Conservation (phyloP, 768 basidiomycete genomes). For the Phylloporus sp. region DNA sequence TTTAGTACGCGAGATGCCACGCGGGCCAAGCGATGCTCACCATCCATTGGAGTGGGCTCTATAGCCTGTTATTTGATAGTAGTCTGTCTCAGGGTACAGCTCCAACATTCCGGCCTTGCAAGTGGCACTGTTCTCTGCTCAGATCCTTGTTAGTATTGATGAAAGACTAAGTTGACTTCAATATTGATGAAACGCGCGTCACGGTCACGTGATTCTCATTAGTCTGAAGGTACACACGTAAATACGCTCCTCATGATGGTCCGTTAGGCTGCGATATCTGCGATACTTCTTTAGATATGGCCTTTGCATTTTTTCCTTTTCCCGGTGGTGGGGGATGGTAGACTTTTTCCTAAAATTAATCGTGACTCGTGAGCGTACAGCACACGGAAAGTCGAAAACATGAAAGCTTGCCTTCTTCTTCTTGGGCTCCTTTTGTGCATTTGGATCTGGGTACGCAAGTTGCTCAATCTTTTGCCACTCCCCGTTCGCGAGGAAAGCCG, state of each 20-base stretch:
- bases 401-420: conserved; percentile 48
- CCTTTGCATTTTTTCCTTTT: conserved; percentile 54
- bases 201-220: conserved; percentile 1
- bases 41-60: conserved; percentile 30
- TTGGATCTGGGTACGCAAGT: conserved; percentile 81
- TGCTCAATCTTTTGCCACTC: conserved; percentile 78
- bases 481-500: conserved; percentile 67
- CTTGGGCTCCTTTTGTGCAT: conserved; percentile 56
- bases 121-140: not conserved
- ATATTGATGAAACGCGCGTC: not conserved
- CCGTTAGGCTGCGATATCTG: conserved; percentile 4
- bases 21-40: not conserved
- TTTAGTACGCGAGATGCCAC: not conserved
- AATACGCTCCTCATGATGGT: not conserved
- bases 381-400: not conserved
- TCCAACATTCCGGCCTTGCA: conserved; percentile 3
- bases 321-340: conserved; percentile 84
- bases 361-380: not conserved
- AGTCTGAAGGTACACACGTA: not conserved
- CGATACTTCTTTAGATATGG: not conserved
- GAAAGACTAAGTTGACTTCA: not conserved
- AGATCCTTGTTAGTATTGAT: not conserved
- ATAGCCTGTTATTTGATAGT: conserved; percentile 28
- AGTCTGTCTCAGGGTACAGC: conserved; percentile 10
- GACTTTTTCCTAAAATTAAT: conserved; percentile 56